Base-by-base conservation (phyloP, 495 filamentous ascomycete genomes). In the Penicillium angulare region DNA sequence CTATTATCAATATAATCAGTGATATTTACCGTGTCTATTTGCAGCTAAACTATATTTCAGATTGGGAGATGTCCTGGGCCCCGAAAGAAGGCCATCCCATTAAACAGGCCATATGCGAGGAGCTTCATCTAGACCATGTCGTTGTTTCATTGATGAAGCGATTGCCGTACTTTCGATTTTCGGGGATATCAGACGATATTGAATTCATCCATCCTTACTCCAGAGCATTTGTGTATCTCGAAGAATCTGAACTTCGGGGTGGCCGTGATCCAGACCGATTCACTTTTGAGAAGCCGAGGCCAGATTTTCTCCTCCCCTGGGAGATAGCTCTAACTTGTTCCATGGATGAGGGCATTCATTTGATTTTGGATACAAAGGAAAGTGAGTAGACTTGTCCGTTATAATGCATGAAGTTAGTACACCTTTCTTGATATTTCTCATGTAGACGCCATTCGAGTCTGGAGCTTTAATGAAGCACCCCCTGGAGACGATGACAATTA, bases 131-230 rank as follows among this genome's bases (percentile, higher is more conserved):
- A 0, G 41, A 43, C 16, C 41, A 22, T 9, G 23, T 31, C 8
- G 41, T 43, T 12, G 10, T 43, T 17, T 43, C 41, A 17, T 17
- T 43, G 16, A 43, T 43, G 41, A 43, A 43, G n/a, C 41, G 23
- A 43, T 20, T 24, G n/a, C 20, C 38, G n/a, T 40, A 40, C 12
- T 21, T 40, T 3, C 38, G 20, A 24, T 40, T 40, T 20, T 24
- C 38, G 1, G 20, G 38, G 20, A 40, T 23, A 40, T 23, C 38
- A 13, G 7, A 9, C 8, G 38, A 40, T 40, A 23, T 40, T 3
- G 38, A 40, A 7, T 40, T 40, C 7, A 23, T 24, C 0, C n/a
- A 40, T 20, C 18, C 20, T 22, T 40, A n/a, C 10, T 40, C 20
- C 9, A 23, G 38, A 23, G 38, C 20, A 1, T 40, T 13, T n/a